These are phyloP conservation scores for Paramecium pentaurelia DNA, from an alignment of 73 alveolate genomes.

Conservation along the genomic window DNA sequence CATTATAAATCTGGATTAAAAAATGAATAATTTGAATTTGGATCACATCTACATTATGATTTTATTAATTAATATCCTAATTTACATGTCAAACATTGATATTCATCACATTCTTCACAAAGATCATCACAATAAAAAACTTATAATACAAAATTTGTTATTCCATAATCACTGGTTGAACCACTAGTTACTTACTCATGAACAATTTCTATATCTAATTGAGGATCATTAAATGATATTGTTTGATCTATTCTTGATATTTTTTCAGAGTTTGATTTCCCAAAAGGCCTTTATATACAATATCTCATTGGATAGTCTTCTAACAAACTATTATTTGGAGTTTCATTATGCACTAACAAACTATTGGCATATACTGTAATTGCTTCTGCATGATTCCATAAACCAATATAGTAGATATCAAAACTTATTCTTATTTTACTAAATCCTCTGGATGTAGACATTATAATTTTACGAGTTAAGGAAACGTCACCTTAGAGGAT, in stretches of 20 bases:
- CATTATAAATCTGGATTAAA: neutral
- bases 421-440: neutral
- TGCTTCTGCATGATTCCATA: neutral
- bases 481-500: neutral
- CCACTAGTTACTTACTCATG: neutral
- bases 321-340: neutral
- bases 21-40: neutral
- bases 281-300: neutral
- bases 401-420: neutral
- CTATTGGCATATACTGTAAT: neutral
- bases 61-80: neutral
- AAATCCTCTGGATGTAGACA: neutral
- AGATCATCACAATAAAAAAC: neutral
- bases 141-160: neutral
- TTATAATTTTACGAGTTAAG: neutral
- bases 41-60: neutral
- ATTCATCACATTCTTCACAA: slow-evolving; percentile 20
- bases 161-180: neutral
- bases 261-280: neutral
- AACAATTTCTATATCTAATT: neutral
- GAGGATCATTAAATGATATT: neutral
- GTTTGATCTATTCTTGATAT: neutral
- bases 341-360: neutral
- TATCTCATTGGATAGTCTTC: neutral
- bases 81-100: neutral